Percentiles rank a stretch among this genome's conserved stretches.
These are phyloP conservation scores for Syncephalastrum racemosum DNA, from an alignment of 371 early-diverging fungal species.

Conservation along the genomic window DNA sequence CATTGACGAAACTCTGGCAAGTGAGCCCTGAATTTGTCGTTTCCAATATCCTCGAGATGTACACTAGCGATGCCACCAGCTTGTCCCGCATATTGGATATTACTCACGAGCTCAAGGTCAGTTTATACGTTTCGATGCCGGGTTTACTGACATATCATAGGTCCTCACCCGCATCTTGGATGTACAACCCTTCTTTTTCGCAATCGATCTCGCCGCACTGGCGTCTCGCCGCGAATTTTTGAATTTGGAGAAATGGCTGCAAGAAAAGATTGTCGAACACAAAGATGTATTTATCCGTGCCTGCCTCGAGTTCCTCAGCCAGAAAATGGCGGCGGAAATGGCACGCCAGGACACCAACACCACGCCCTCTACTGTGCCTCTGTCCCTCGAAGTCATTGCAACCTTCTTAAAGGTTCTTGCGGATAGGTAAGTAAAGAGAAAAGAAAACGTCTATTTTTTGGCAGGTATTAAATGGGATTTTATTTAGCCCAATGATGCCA, in stretches of 20 bases:
- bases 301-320: constrained; percentile 77
- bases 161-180: constrained; percentile 74
- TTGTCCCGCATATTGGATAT: constrained; percentile 80
- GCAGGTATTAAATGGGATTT: background rate
- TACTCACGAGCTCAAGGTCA: constrained; percentile 81
- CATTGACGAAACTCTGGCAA: constrained; percentile 78
- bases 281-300: constrained; percentile 71
- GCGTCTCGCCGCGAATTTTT: constrained; percentile 81
- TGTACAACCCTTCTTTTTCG: constrained; percentile 67
- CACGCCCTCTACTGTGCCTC: constrained; percentile 49
- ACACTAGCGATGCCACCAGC: constrained; percentile 69
- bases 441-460: background rate
- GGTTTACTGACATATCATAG: constrained; percentile 29
- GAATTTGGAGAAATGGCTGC: constrained; percentile 86
- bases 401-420: constrained; percentile 70
- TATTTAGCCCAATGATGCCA: constrained; percentile 55
- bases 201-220: constrained; percentile 84
- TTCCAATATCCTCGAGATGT: constrained; percentile 70
- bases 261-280: constrained; percentile 66
- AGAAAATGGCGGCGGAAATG: constrained; percentile 55
- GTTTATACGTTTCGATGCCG: background rate
- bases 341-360: constrained; percentile 34
- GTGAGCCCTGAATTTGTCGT: constrained; percentile 61
- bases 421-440: constrained; percentile 42
- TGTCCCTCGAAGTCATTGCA: constrained; percentile 69